Evolutionary conservation across 495 filamentous ascomycete species (phyloP).

Genomic region (Pyrenula aspistea): DNA sequence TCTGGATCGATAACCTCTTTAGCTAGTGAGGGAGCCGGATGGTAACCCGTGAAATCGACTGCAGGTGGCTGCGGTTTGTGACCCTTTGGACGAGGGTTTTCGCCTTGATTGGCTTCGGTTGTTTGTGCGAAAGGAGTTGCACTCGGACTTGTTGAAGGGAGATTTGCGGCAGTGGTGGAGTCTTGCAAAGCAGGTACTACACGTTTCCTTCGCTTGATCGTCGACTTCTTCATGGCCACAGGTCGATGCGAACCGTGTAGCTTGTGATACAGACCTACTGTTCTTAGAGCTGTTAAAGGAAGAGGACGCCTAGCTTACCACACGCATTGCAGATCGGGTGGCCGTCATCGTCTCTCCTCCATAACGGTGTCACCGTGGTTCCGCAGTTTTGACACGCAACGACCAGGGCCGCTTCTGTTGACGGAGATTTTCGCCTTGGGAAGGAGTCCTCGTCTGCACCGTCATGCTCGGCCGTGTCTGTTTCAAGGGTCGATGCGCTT

Average conservation of each 20-base stretch:
- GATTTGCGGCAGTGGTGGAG: slow-evolving; percentile 4
- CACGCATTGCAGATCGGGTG: slow-evolving; percentile 99
- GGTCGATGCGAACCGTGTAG: slow-evolving; percentile 88
- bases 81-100: slow-evolving; percentile 11
- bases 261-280: slow-evolving; percentile 85
- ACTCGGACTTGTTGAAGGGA: slow-evolving; percentile 4
- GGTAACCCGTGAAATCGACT: slow-evolving; percentile 39
- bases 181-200: slow-evolving; percentile 65
- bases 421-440: neutral
- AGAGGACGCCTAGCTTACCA: slow-evolving; percentile 45
- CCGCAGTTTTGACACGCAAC: slow-evolving; percentile 96
- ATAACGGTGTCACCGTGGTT: slow-evolving; percentile 92
- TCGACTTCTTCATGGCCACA: slow-evolving; percentile 91
- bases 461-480: neutral
- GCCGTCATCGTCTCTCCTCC: slow-evolving; percentile 87
- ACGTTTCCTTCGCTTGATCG: slow-evolving; percentile 92
- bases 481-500: neutral
- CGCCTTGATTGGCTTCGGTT: neutral
- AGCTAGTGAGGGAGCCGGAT: slow-evolving; percentile 18
- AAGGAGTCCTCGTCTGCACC: neutral
- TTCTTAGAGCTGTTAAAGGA: neutral
- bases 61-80: slow-evolving; percentile 32
- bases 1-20: slow-evolving; percentile 25
- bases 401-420: slow-evolving; percentile 48
- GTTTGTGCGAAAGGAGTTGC: neutral